These are phyloP conservation scores for Colletotrichum orchidophilum DNA, from an alignment of 2,329 filamentous ascomycete species.

Conservation along the genomic window DNA sequence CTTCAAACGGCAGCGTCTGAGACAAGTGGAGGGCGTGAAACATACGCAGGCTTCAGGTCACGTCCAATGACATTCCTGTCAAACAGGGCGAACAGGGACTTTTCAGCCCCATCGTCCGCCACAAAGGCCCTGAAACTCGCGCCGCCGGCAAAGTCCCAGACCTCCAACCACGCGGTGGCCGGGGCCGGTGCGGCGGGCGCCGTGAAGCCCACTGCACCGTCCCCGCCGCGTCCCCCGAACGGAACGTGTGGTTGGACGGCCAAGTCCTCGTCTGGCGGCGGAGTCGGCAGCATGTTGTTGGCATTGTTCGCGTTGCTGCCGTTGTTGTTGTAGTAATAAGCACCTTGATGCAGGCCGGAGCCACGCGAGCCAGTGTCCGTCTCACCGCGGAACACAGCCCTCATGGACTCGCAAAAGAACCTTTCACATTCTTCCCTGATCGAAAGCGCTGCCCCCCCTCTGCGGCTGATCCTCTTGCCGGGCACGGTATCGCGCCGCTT, in stretches of 20 bases:
- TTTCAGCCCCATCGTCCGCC: slow-evolving; percentile 74
- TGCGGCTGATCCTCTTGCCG: slow-evolving; percentile 56
- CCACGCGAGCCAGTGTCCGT: slow-evolving; percentile 78
- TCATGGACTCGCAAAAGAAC: slow-evolving; percentile 98
- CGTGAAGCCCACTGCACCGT: slow-evolving; percentile 27
- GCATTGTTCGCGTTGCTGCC: slow-evolving; percentile 3
- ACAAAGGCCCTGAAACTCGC: slow-evolving; percentile 89
- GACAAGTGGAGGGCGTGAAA: slow-evolving; percentile 33
- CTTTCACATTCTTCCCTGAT: slow-evolving; percentile 99
- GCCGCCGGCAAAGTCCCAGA: slow-evolving; percentile 87
- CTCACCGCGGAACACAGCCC: slow-evolving; percentile 95
- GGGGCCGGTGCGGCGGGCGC: slow-evolving; percentile 34
- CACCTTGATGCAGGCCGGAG: slow-evolving; percentile 85
- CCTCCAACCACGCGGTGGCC: slow-evolving; percentile 73
- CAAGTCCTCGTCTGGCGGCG: slow-evolving; percentile 60
- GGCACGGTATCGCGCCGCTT: slow-evolving; percentile 52
- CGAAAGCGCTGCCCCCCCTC: slow-evolving; percentile 93
- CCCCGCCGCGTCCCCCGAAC: slow-evolving; percentile 31
- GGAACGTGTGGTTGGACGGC: slow-evolving; percentile 41
- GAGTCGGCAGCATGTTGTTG: slow-evolving; percentile 52
- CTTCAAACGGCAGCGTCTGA: neutral
- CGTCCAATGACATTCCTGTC: slow-evolving; percentile 74
- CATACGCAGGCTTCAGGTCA: slow-evolving; percentile 89
- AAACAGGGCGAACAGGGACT: slow-evolving; percentile 88
- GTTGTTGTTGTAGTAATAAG: slow-evolving; percentile 53